phyloP scores from a whole-genome alignment of 2,329 filamentous ascomycete genomes.

The Hirsutella rhossiliensis region DNA sequence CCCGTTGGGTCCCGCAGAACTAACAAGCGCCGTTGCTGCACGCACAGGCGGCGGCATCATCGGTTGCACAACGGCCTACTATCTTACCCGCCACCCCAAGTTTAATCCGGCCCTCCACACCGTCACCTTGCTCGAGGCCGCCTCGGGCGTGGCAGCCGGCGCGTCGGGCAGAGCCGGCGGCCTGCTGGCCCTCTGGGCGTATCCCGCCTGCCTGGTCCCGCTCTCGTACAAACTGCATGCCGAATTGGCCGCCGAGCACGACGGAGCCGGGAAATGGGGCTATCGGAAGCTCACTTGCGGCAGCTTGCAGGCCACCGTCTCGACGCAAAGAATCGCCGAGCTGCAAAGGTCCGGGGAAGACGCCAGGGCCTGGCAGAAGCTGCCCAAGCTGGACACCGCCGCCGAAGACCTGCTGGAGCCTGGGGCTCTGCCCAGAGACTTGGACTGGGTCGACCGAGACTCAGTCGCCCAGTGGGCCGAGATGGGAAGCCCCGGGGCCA shows the following conservation, averaged over 20 bases:
- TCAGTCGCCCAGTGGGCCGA: constrained; percentile 60
- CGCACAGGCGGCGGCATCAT: constrained; percentile 76
- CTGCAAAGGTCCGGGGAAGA: constrained; percentile 11
- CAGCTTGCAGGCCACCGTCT: constrained; percentile 29
- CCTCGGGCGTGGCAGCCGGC: constrained; percentile 69
- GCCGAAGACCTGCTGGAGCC: constrained; percentile 36
- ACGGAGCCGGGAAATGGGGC: constrained; percentile 70
- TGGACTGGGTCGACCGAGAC: constrained; percentile 72
- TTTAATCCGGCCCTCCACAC: constrained; percentile 65
- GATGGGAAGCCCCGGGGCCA: constrained; percentile 60
- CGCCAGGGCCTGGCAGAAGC: constrained; percentile 44
- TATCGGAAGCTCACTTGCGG: constrained; percentile 74
- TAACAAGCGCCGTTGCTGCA: neutral
- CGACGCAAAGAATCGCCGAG: constrained; percentile 21
- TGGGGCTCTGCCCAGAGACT: constrained; percentile 57
- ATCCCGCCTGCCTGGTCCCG: constrained; percentile 71
- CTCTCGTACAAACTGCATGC: constrained; percentile 76
- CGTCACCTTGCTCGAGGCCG: constrained; percentile 80
- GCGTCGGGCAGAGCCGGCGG: constrained; percentile 94
- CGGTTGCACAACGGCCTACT: constrained; percentile 85
- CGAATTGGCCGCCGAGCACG: constrained; percentile 74
- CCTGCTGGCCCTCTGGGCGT: constrained; percentile 82
- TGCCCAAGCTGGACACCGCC: constrained; percentile 45
- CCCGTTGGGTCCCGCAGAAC: neutral
- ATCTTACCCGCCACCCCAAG: constrained; percentile 70